Evolutionary conservation across 164 flowering plant species (phyloP).

Genomic region (Nymphaea thermarum): DNA sequence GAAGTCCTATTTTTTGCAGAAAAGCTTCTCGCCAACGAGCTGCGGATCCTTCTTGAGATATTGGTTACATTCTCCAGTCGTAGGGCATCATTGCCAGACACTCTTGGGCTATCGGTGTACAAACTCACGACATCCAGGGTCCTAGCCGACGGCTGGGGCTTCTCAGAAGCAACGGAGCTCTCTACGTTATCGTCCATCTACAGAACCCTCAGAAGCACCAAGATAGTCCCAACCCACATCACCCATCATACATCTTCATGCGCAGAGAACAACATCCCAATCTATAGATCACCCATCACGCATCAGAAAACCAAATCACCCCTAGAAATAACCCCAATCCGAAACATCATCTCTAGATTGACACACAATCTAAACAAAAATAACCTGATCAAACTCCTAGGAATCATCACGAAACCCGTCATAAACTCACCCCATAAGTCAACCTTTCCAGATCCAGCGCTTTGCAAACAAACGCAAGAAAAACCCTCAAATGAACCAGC

Average conservation of each 20-base stretch:
- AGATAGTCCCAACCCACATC: constrained; percentile 25
- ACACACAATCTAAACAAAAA: background rate
- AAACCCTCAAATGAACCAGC: background rate
- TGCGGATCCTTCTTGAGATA: constrained; percentile 21
- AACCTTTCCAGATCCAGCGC: background rate
- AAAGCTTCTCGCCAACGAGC: constrained; percentile 1
- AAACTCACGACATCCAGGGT: constrained; percentile 57
- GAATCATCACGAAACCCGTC: background rate
- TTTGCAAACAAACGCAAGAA: background rate
- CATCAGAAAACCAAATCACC: background rate
- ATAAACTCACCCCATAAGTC: too few species aligned
- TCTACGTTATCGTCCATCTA: constrained; percentile 67
- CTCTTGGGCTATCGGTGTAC: constrained; percentile 22
- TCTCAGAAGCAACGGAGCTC: constrained; percentile 28
- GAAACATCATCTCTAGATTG: background rate
- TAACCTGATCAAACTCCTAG: constrained; percentile 7
- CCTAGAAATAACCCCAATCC: constrained; percentile 1
- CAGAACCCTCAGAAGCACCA: constrained; percentile 21
- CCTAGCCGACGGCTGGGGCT: constrained; percentile 32
- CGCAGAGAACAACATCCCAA: constrained; percentile 10
- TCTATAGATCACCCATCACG: constrained; percentile 35
- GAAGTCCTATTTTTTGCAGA: background rate
- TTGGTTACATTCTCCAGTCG: background rate
- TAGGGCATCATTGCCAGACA: constrained; percentile 3
- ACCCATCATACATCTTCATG: constrained; percentile 35